A percentile compares a stretch with the other conserved stretches of the same genome.
Evolutionary conservation across 2,329 filamentous ascomycete genomes (phyloP).

Genomic region (Colletotrichum sp.): DNA sequence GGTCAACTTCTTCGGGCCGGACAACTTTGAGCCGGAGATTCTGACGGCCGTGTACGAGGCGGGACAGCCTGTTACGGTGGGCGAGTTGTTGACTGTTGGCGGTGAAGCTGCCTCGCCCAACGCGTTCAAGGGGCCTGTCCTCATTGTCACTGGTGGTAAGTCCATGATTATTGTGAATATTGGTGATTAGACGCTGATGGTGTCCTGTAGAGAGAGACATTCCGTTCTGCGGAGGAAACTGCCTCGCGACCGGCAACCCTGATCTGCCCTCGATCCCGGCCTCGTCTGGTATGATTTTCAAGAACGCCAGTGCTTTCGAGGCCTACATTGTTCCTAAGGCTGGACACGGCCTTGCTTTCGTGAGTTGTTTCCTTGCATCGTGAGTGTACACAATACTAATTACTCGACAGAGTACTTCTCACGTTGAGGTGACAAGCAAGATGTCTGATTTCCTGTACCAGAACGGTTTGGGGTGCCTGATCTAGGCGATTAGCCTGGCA

Average conservation of each 20-base stretch:
- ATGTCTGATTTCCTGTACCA: slow-evolving; percentile 43
- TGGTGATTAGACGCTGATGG: neutral
- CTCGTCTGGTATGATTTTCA: slow-evolving; percentile 44
- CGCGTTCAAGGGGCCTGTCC: slow-evolving; percentile 57
- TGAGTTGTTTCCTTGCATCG: slow-evolving; percentile 1
- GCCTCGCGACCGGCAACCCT: slow-evolving; percentile 46
- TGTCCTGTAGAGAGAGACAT: slow-evolving; percentile 45
- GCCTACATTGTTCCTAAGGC: slow-evolving; percentile 58
- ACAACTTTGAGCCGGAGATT: slow-evolving; percentile 59
- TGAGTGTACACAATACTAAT: neutral
- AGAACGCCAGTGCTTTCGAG: slow-evolving; percentile 52
- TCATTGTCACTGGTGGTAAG: slow-evolving; percentile 63
- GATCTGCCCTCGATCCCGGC: slow-evolving; percentile 48
- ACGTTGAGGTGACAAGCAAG: slow-evolving; percentile 33
- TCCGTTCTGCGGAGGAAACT: slow-evolving; percentile 69
- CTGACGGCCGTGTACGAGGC: slow-evolving; percentile 48
- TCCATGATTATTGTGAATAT: neutral
- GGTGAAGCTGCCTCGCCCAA: slow-evolving; percentile 36
- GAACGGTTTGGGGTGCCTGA: slow-evolving; percentile 15
- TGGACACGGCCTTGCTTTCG: slow-evolving; percentile 57
- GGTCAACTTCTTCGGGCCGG: slow-evolving; percentile 56
- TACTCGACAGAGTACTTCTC: slow-evolving; percentile 31
- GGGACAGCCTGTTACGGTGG: slow-evolving; percentile 62
- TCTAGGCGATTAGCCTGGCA: neutral
- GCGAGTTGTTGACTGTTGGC: slow-evolving; percentile 64